A percentile compares a stretch with the other conserved stretches of the same genome.
Evolutionary conservation across 495 filamentous ascomycete species (phyloP).

Genomic region (Polyplosphaeria fusca): DNA sequence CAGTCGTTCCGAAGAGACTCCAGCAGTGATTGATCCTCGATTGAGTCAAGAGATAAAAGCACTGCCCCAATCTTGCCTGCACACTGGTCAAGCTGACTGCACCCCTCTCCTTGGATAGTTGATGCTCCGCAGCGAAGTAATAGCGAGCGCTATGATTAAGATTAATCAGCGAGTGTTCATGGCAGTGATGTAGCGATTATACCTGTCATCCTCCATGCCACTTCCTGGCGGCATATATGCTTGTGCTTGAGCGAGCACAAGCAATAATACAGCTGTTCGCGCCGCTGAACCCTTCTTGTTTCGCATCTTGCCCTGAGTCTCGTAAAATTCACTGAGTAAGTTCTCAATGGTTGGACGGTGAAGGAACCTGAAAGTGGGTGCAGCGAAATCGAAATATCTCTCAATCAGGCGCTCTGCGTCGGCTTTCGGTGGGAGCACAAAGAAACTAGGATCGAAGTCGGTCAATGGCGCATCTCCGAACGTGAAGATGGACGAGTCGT

Average conservation of each 20-base stretch:
- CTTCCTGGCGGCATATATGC: conserved; percentile 11
- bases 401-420: conserved; percentile 34
- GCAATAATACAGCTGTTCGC: conserved; percentile 18
- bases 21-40: conserved; percentile 44
- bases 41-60: conserved; percentile 42
- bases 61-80: conserved; percentile 43
- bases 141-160: conserved; percentile 19
- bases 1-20: conserved; percentile 39
- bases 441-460: conserved; percentile 21
- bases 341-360: conserved; percentile 41
- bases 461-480: conserved; percentile 25
- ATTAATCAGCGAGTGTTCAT: no score
- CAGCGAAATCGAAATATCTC: conserved; percentile 42
- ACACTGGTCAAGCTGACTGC: conserved; percentile 38
- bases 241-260: conserved; percentile 29
- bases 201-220: neutral
- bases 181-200: neutral
- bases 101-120: conserved; percentile 41
- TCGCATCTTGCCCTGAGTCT: conserved; percentile 29
- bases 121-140: conserved; percentile 41
- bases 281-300: conserved; percentile 17
- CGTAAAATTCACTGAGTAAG: conserved; percentile 39
- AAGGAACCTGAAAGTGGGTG: conserved; percentile 40
- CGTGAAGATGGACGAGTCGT: conserved; percentile 25
- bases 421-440: conserved; percentile 18